Conservation (phyloP, 192 early-diverging fungal genomes). For the Chytriomyces sp. region DNA sequence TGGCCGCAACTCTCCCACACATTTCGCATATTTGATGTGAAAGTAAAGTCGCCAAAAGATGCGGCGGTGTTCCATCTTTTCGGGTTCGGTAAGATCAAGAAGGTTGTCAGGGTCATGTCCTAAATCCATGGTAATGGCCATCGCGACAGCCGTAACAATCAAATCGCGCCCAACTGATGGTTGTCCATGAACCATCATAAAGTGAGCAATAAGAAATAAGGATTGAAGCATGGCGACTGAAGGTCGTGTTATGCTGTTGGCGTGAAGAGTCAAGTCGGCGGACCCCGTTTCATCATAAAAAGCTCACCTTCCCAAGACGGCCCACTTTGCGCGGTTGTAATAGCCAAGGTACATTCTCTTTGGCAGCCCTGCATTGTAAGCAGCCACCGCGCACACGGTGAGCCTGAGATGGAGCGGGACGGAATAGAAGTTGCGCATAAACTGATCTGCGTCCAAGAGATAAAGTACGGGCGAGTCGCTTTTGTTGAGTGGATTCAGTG, state of each 20-base stretch:
- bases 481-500: not conserved
- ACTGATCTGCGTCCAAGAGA: not conserved
- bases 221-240: not conserved
- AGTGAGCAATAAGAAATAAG: not conserved
- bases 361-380: not conserved
- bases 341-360: not conserved
- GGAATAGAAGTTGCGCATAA: not conserved
- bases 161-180: not conserved
- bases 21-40: not conserved
- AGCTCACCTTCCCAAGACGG: not conserved
- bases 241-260: not conserved
- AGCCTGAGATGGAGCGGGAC: not conserved
- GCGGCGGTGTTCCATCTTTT: not conserved
- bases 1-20: not conserved
- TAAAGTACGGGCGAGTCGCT: not conserved
- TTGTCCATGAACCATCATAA: not conserved
- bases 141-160: not conserved
- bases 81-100: not conserved
- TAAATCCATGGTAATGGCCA: not conserved
- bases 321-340: not conserved
- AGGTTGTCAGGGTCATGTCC: not conserved
- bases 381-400: slow-evolving; percentile 1
- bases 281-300: too few species aligned
- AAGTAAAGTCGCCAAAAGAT: not conserved
- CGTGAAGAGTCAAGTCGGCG: too few species aligned